Percentiles rank a stretch among this genome's conserved stretches.
phyloP scores from a whole-genome alignment of 805 yeast species.

The Yamadazyma phyllophila region DNA sequence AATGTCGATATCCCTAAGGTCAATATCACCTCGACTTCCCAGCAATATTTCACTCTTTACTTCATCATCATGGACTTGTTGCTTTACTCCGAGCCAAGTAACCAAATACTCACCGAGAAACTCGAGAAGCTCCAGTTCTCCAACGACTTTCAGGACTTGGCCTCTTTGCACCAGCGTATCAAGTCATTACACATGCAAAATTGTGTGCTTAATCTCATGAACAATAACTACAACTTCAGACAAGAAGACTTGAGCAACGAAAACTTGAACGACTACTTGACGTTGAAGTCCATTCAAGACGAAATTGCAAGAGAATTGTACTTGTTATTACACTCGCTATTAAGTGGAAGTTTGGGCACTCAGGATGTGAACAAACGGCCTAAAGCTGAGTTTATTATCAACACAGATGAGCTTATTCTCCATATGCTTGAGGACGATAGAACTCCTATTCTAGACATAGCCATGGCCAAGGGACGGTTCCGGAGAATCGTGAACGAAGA shows the following conservation, averaged over 20 bases:
- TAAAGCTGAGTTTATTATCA: conserved; percentile 32
- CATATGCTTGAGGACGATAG: conserved; percentile 43
- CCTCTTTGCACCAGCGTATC: conserved; percentile 48
- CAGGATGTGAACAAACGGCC: conserved; percentile 19
- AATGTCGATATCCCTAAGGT: conserved; percentile 69
- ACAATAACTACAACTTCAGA: conserved; percentile 48
- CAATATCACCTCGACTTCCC: conserved; percentile 65
- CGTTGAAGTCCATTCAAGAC: conserved; percentile 32
- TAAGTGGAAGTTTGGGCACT: conserved; percentile 30
- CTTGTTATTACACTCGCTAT: conserved; percentile 34
- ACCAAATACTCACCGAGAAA: conserved; percentile 53
- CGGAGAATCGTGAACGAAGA: conserved; percentile 35
- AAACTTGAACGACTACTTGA: conserved; percentile 42
- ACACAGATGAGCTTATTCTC: conserved; percentile 39
- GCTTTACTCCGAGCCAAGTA: conserved; percentile 71
- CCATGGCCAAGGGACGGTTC: conserved; percentile 33
- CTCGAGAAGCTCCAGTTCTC: conserved; percentile 67
- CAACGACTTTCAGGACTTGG: conserved; percentile 63
- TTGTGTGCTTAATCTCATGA: conserved; percentile 37
- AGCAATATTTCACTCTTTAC: conserved; percentile 67
- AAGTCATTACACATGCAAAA: conserved; percentile 48
- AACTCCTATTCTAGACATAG: conserved; percentile 37
- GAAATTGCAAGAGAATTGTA: conserved; percentile 34
- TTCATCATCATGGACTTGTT: conserved; percentile 61
- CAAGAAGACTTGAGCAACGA: conserved; percentile 50